These are phyloP conservation scores for Ceratobasidium sp. DNA, from an alignment of 1,284 basidiomycete genomes.

Conservation along the genomic window DNA sequence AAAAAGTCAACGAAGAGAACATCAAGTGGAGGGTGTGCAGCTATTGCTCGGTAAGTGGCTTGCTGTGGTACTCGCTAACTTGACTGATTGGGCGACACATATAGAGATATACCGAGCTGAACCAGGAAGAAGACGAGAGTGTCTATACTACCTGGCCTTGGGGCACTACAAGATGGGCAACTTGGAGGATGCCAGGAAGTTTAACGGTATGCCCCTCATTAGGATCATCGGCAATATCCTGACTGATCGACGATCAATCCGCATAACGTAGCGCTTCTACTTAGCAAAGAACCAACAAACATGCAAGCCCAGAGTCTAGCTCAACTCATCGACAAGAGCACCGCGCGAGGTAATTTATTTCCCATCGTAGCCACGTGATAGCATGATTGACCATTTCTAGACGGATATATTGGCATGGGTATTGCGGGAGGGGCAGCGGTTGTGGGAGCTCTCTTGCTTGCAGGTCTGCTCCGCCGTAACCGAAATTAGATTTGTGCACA, in stretches of 20 bases:
- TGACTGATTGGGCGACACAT: background rate
- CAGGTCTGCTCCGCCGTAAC: constrained; percentile 77
- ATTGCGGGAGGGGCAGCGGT: constrained; percentile 89
- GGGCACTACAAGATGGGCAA: constrained; percentile 98
- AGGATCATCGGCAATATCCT: background rate
- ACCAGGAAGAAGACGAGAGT: constrained; percentile 87
- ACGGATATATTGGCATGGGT: constrained; percentile 94
- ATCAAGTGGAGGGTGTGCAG: constrained; percentile 89
- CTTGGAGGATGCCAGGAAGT: constrained; percentile 89
- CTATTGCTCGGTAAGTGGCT: constrained; percentile 78
- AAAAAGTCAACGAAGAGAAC: constrained; percentile 79
- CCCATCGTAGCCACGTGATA: constrained; percentile 28
- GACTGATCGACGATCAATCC: background rate
- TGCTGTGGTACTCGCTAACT: constrained; percentile 26
- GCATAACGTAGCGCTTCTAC: constrained; percentile 68
- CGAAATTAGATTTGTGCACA: constrained; percentile 36
- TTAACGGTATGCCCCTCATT: constrained; percentile 75
- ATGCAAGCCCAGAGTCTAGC: constrained; percentile 88
- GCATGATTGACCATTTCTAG: constrained; percentile 53
- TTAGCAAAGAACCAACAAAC: constrained; percentile 94
- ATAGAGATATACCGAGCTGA: constrained; percentile 92
- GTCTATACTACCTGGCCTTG: constrained; percentile 94
- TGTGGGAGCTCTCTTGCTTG: constrained; percentile 79
- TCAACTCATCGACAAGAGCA: constrained; percentile 84
- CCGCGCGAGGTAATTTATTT: constrained; percentile 72